Percentiles rank a stretch among this genome's conserved stretches.
phyloP scores from a whole-genome alignment of 2,329 filamentous ascomycete species.

The Zymoseptoria tritici region DNA sequence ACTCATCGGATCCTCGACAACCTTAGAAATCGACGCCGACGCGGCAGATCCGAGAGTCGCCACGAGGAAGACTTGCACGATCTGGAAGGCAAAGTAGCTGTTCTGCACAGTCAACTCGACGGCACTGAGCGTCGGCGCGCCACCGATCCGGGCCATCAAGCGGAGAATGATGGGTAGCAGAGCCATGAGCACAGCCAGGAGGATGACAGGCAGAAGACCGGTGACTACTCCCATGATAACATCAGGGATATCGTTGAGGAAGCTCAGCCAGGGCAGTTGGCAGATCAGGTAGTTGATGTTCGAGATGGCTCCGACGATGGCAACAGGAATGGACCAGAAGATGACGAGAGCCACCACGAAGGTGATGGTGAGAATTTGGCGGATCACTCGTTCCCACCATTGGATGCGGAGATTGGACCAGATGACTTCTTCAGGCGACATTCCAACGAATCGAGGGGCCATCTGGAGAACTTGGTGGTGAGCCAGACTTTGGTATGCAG shows the following conservation, averaged over 20 bases:
- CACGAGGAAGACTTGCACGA: conserved; percentile 75
- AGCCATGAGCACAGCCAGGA: conserved; percentile 77
- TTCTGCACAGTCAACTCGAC: conserved; percentile 88
- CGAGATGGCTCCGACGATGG: conserved; percentile 74
- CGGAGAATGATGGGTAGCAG: conserved; percentile 77
- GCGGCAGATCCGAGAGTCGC: conserved; percentile 77
- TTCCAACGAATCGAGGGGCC: conserved; percentile 74
- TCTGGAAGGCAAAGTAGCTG: conserved; percentile 82
- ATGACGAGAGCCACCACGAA: conserved; percentile 72
- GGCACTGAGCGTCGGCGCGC: conserved; percentile 69
- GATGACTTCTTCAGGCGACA: conserved; percentile 74
- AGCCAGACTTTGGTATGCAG: conserved; percentile 76
- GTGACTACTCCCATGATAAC: conserved; percentile 75
- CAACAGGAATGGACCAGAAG: conserved; percentile 77
- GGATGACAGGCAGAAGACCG: conserved; percentile 71
- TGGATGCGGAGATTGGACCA: conserved; percentile 79
- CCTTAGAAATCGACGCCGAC: conserved; percentile 59
- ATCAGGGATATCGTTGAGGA: conserved; percentile 63
- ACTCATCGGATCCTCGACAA: conserved; percentile 50
- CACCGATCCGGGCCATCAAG: conserved; percentile 68
- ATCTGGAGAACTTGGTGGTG: conserved; percentile 85
- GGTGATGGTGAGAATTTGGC: conserved; percentile 54
- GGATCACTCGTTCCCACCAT: conserved; percentile 77
- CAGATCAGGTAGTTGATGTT: conserved; percentile 60
- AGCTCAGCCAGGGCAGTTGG: conserved; percentile 56